Conservation (phyloP, 768 basidiomycete genomes). For the Epithele typhae region DNA sequence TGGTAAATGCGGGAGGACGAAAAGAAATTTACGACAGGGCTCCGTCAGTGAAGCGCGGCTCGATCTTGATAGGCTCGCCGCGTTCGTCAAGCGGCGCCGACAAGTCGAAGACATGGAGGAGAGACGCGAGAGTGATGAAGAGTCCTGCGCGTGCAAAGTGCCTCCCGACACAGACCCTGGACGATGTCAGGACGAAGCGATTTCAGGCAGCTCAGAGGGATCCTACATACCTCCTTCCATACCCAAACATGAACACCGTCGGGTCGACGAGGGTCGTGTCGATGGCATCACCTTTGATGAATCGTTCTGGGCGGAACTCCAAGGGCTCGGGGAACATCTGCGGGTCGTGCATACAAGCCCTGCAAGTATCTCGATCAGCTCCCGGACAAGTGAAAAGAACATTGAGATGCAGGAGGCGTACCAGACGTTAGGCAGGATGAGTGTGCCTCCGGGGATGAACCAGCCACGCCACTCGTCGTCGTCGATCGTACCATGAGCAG, state of each 20-base stretch:
- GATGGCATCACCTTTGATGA: constrained; percentile 10
- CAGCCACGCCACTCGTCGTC: constrained; percentile 37
- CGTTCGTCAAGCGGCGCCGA: constrained; percentile 2
- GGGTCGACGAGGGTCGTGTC: constrained; percentile 9
- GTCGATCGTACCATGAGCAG: constrained; percentile 29
- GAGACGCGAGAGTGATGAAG: constrained; percentile 12
- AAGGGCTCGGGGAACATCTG: constrained; percentile 8
- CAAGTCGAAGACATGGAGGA: constrained; percentile 14
- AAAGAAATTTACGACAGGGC: constrained; percentile 5
- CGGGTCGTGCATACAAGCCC: constrained; percentile 12
- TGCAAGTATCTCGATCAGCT: not conserved
- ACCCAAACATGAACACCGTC: constrained; percentile 10
- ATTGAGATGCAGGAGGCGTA: too few species aligned
- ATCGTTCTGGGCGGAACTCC: constrained; percentile 14
- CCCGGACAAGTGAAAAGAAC: not conserved
- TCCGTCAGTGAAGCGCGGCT: constrained; percentile 1
- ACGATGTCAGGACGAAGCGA: too few species aligned
- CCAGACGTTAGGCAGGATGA: constrained; percentile 15
- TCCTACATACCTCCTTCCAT: constrained; percentile 12
- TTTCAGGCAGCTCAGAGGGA: too few species aligned
- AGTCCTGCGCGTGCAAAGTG: constrained; percentile 8
- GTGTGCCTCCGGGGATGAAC: constrained; percentile 31
- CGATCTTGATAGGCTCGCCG: constrained; percentile 6
- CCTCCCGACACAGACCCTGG: constrained; percentile 17
- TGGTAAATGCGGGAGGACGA: not conserved